Evolutionary conservation across 768 basidiomycete species (phyloP).

Genomic region (Boletus sp.): DNA sequence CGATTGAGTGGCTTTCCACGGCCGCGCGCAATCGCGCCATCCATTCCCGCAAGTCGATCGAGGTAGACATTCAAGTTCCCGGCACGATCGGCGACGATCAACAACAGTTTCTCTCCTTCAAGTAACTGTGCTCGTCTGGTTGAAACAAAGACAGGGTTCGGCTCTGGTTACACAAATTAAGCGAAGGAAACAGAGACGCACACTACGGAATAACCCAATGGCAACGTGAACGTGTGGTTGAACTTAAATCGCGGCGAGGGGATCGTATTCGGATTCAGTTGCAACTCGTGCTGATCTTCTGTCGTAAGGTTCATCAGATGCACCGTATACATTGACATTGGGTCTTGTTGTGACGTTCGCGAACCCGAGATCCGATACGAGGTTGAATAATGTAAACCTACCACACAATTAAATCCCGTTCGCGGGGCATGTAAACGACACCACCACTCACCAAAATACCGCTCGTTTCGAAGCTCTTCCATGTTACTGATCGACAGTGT

Average conservation of each 20-base stretch:
- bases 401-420: neutral
- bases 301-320: constrained; percentile 27
- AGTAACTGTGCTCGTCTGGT: constrained; percentile 41
- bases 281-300: constrained; percentile 27
- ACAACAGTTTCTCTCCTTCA: constrained; percentile 37
- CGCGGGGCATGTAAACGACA: neutral
- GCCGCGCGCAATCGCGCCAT: constrained; percentile 27
- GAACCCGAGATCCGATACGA: constrained; percentile 3
- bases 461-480: neutral
- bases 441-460: neutral
- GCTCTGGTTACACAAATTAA: neutral
- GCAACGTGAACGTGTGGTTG: constrained; percentile 16
- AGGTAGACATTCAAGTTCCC: constrained; percentile 39
- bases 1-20: constrained; percentile 35
- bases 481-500: constrained; percentile 1
- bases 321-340: constrained; percentile 19
- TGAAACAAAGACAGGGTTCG: neutral
- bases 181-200: neutral
- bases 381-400: neutral
- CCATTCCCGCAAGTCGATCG: constrained; percentile 33
- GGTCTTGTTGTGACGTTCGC: constrained; percentile 13
- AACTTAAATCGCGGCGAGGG: constrained; percentile 23
- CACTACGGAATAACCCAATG: constrained; percentile 19
- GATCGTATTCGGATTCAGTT: constrained; percentile 19
- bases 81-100: constrained; percentile 37